Percentiles rank a stretch among this genome's conserved stretches.
These are phyloP conservation scores for Nepenthes alata DNA, from an alignment of 179 eudicot genomes.

Conservation along the genomic window DNA sequence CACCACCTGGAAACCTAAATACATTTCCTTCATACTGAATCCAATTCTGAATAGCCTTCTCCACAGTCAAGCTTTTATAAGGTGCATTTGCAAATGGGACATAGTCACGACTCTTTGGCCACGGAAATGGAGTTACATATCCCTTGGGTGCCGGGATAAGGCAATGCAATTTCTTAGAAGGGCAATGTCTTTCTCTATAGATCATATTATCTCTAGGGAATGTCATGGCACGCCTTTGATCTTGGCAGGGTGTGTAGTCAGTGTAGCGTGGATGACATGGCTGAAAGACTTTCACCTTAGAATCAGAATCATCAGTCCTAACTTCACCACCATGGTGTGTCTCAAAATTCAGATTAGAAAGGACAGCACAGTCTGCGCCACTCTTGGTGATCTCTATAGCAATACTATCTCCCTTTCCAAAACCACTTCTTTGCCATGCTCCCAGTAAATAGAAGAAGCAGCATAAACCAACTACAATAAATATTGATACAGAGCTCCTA, in stretches of 20 bases:
- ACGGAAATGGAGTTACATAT: slow-evolving; percentile 63
- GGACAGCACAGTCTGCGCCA: slow-evolving; percentile 48
- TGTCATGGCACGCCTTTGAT: slow-evolving; percentile 61
- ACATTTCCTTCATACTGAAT: slow-evolving; percentile 72
- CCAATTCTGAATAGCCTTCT: slow-evolving; percentile 85
- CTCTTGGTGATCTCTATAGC: slow-evolving; percentile 55
- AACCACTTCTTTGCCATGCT: slow-evolving; percentile 82
- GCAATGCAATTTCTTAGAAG: slow-evolving; percentile 48
- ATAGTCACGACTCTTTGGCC: slow-evolving; percentile 83
- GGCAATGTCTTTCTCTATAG: slow-evolving; percentile 68
- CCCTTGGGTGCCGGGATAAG: slow-evolving; percentile 75
- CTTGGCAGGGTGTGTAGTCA: slow-evolving; percentile 73
- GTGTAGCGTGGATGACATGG: slow-evolving; percentile 42
- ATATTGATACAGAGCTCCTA: slow-evolving; percentile 40
- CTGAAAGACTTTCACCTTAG: slow-evolving; percentile 20
- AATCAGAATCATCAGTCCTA: slow-evolving; percentile 24
- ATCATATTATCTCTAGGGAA: slow-evolving; percentile 55
- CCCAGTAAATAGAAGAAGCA: slow-evolving; percentile 68
- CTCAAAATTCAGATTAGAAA: slow-evolving; percentile 48
- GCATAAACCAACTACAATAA: slow-evolving; percentile 57
- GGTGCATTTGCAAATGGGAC: slow-evolving; percentile 82
- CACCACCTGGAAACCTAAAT: slow-evolving; percentile 78
- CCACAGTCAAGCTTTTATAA: slow-evolving; percentile 69
- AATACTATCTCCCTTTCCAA: slow-evolving; percentile 71
- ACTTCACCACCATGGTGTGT: slow-evolving; percentile 52